Evolutionary conservation across 805 yeast genomes (phyloP), one percentile per base, ranked within the genome.

Genomic region (Kodamaea laetipori): DNA sequence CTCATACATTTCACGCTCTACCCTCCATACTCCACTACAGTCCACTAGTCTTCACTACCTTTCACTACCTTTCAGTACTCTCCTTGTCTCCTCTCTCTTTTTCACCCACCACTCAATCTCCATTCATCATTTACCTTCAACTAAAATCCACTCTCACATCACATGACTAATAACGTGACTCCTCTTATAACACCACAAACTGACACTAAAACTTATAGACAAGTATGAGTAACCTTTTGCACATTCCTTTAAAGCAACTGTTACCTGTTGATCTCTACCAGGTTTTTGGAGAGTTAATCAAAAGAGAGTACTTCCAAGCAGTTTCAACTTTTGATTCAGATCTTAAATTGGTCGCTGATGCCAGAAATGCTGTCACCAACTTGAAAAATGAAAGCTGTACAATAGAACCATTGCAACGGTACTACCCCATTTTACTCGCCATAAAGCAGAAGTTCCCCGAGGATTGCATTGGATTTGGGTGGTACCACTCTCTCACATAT

Each of bases 401-500:
- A 0, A 43, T 66, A 1, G 61, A 61, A 0, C 42, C 60, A 1
- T 50, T 80, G 25, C 64, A 66, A 33, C 58, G 72, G 34, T 87
- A 85, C 56, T 76, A 70, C 49, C 48, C 63, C 4, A 73, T 73
- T 34, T 50, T 86, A 8, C 46, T 61, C 1, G 67, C 67, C 6
- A 44, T 86, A 6, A 61, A 62, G 27, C 44, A 61, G 37, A 86
- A 84, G 55, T 84, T 90, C 46, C 89, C 94, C 0, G 69, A 70
- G 21, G 84, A 83, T 48, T 67, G 74, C 13, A 63, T 79, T 6
- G 75, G 71, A 28, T 84, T 88, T 51, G 71, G 79, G 0, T 92
- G 97, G 98, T 78, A 67, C 55, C 82, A 83, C 16, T 78, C 88
- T 0, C 63, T 86, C 4, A 83, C 86, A 0, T 75, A 76, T 41